Base-by-base conservation (phyloP, 139 green algal species). In the Chlamydomonas eustigma region DNA sequence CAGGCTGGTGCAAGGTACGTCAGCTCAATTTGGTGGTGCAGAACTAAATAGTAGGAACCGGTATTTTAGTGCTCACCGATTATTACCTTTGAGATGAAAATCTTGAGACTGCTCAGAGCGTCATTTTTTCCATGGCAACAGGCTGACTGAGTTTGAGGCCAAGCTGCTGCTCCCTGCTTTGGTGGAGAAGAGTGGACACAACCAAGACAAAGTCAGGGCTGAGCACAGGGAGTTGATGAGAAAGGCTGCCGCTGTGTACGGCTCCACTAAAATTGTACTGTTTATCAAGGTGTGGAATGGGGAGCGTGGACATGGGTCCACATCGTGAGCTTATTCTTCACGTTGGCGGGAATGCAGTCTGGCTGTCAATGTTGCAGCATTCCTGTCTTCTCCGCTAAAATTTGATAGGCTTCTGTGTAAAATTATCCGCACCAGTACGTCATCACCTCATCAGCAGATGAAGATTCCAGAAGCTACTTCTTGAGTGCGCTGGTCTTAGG, bases 171-270 rank as follows among this genome's bases (percentile, higher is more conserved):
- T 98, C 37, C 95, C 95, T 12, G 91, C 83, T 22, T 50, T 99
- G 63, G 88, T 97, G 36, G 95, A 99, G 75, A 98, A 97, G 86
- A 78, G 77, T 24, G 95, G 95, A 0, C 93, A 97, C 87, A 95
- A 94, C 73, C 86, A 80, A 75, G 81, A 83, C 78, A 83, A 86
- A 74, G 78, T 87, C 50, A 85, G 81, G 76, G 70, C 74, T 2
- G 79, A 84, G 70, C 84, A 95, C 85, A 79, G 87, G 5, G 89
- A 97, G 65, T 83, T 99, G 25, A 78, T 98, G 64, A 71, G 82
- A n/a, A 68, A 82, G 33, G 70, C 88, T 1, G 80, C 75, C 5
- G 34, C 33, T 32, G 34, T 97, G 12, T 58, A 28, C 44, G 44
- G 44, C 44, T 28, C 44, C 44, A 32, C 52, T 31, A 83, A 80